Conservation (phyloP, 805 yeast genomes). For the Starmerella geochares region DNA sequence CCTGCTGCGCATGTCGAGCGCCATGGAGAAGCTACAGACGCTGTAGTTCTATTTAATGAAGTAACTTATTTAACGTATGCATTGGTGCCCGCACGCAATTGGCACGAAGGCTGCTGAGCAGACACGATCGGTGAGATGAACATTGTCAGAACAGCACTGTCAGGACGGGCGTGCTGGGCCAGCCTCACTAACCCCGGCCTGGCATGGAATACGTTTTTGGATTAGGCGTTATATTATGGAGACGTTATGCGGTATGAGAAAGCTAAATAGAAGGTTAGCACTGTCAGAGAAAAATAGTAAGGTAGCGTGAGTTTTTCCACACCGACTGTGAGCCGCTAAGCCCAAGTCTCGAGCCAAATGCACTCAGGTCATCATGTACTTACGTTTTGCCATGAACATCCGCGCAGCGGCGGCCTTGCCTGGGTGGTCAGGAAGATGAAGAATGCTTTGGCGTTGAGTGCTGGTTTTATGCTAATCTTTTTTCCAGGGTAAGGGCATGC, state of each 20-base stretch:
- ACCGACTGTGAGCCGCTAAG: constrained; percentile 55
- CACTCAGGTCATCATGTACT: constrained; percentile 86
- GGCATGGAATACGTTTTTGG: no score
- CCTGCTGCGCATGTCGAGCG: constrained; percentile 34
- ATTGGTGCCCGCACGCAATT: no score
- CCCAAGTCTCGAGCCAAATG: constrained; percentile 93
- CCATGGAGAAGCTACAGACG: constrained; percentile 41
- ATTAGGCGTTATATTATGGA: no score
- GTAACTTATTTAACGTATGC: no score
- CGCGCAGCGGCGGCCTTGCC: background rate
- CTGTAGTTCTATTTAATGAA: background rate
- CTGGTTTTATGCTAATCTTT: constrained; percentile 1
- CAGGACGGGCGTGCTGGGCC: no score
- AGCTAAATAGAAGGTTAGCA: constrained; percentile 22
- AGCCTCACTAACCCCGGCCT: no score
- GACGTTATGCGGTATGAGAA: background rate
- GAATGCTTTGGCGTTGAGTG: background rate
- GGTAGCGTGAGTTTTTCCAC: constrained; percentile 99
- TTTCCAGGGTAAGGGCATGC: background rate
- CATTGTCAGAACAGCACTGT: no score
- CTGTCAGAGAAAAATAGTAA: constrained; percentile 54
- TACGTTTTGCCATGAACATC: constrained; percentile 21
- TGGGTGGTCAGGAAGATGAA: background rate
- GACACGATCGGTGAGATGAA: no score
- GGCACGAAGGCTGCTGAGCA: no score